Percentiles rank a stretch among this genome's conserved stretches.
Evolutionary conservation across 768 basidiomycete genomes (phyloP).

Genomic region (button mushroom (Agaricus bisporus)): DNA sequence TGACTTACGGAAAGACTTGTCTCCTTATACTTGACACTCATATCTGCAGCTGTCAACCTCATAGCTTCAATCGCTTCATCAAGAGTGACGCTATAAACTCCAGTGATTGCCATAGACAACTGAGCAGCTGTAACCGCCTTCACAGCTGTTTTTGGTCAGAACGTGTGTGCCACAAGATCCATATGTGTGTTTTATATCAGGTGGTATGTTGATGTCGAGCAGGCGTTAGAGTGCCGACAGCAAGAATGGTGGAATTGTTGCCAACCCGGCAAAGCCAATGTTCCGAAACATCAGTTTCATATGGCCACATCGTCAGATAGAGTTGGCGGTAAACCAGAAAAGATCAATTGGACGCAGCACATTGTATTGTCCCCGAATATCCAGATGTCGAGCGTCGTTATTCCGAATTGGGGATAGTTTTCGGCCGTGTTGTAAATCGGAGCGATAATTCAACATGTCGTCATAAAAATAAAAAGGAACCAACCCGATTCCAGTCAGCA

Average conservation of each 20-base stretch:
- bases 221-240: neutral
- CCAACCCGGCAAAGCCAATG: no score
- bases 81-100: conserved; percentile 78
- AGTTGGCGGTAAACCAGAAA: no score
- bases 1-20: conserved; percentile 78
- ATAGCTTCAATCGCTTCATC: conserved; percentile 97
- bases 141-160: conserved; percentile 49
- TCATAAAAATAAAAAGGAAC: no score
- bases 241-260: neutral
- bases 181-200: conserved; percentile 17
- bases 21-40: conserved; percentile 95
- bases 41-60: conserved; percentile 87
- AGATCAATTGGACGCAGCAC: no score
- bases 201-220: neutral
- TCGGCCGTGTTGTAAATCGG: no score
- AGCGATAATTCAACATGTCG: no score
- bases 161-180: neutral
- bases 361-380: no score
- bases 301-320: no score
- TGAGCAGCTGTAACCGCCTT: conserved; percentile 94
- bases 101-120: conserved; percentile 88
- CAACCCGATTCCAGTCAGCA: no score
- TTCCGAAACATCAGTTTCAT: no score
- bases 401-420: no score
- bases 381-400: no score